These are phyloP conservation scores for Arctostaphylos glauca DNA, from an alignment of 148 eudicot species.

Conservation along the genomic window DNA sequence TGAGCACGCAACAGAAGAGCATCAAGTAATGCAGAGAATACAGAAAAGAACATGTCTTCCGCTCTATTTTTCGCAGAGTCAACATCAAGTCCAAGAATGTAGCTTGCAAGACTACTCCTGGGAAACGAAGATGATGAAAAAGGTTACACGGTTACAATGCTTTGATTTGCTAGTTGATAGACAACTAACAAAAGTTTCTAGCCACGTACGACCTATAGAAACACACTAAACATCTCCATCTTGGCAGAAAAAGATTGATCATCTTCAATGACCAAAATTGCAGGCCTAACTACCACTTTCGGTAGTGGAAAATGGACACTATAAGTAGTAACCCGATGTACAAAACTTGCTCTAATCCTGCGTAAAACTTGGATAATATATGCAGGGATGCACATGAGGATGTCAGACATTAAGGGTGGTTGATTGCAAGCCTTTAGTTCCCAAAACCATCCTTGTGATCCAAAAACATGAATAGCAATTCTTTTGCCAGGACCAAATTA, in stretches of 20 bases:
- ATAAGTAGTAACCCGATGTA: not conserved
- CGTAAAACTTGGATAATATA: not conserved
- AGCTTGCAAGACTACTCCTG: constrained; percentile 84
- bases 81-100: constrained; percentile 57
- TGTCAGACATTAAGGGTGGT: constrained; percentile 1
- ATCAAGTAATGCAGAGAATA: constrained; percentile 83
- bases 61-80: constrained; percentile 44
- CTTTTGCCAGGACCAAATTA: not conserved
- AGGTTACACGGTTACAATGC: not conserved
- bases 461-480: not conserved
- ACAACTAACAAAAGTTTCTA: not conserved
- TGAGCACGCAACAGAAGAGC: constrained; percentile 78
- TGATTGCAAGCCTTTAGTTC: not conserved
- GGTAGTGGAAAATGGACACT: not conserved
- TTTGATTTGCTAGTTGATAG: not conserved
- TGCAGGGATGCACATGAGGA: not conserved
- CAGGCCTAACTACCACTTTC: constrained; percentile 4
- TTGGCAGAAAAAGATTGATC: constrained; percentile 7
- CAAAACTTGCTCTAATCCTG: constrained; percentile 4
- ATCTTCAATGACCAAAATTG: not conserved
- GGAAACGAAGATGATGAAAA: constrained; percentile 18
- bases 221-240: constrained; percentile 4
- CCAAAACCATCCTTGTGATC: constrained; percentile 3
- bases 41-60: constrained; percentile 49
- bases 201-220: not conserved